Percentiles rank a stretch among this genome's conserved stretches.
Conservation (phyloP, 768 basidiomycete genomes). For the Exidia glandulosa region DNA sequence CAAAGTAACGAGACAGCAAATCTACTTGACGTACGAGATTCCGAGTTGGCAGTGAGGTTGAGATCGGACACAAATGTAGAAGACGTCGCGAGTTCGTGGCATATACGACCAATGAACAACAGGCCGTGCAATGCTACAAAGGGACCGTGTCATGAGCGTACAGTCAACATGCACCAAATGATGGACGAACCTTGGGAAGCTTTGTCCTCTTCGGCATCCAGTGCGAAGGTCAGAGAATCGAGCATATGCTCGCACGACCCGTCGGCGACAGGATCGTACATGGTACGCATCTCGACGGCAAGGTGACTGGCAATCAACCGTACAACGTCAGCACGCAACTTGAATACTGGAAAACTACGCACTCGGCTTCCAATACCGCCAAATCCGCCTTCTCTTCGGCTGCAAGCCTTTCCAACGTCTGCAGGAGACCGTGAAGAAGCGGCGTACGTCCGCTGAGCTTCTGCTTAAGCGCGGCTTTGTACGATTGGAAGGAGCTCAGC, state of each 20-base stretch:
- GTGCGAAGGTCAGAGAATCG: slow-evolving; percentile 21
- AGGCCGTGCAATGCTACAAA: slow-evolving; percentile 22
- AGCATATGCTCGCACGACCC: slow-evolving; percentile 32
- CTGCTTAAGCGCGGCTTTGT: slow-evolving; percentile 46
- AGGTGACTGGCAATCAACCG: slow-evolving; percentile 24
- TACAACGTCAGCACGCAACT: background rate
- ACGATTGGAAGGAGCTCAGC: slow-evolving; percentile 46
- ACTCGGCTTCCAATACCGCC: slow-evolving; percentile 36
- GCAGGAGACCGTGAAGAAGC: slow-evolving; percentile 46
- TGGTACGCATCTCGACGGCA: slow-evolving; percentile 28
- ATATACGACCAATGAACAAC: slow-evolving; percentile 39
- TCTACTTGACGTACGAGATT: background rate
- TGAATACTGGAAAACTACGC: slow-evolving; percentile 17
- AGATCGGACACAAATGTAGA: slow-evolving; percentile 6
- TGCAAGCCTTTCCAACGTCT: slow-evolving; percentile 49
- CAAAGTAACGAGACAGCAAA: background rate
- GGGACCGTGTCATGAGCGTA: no score
- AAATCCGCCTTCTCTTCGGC: slow-evolving; percentile 50
- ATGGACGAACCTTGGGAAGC: background rate
- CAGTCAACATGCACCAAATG: background rate
- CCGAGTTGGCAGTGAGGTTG: no score
- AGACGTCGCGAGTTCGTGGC: slow-evolving; percentile 24
- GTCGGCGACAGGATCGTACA: slow-evolving; percentile 43
- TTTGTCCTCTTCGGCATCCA: background rate
- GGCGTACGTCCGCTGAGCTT: slow-evolving; percentile 59